A percentile compares a stretch with the other conserved stretches of the same genome.
phyloP scores from a whole-genome alignment of 2,329 filamentous ascomycete species.

The Xylaria hypoxylon region DNA sequence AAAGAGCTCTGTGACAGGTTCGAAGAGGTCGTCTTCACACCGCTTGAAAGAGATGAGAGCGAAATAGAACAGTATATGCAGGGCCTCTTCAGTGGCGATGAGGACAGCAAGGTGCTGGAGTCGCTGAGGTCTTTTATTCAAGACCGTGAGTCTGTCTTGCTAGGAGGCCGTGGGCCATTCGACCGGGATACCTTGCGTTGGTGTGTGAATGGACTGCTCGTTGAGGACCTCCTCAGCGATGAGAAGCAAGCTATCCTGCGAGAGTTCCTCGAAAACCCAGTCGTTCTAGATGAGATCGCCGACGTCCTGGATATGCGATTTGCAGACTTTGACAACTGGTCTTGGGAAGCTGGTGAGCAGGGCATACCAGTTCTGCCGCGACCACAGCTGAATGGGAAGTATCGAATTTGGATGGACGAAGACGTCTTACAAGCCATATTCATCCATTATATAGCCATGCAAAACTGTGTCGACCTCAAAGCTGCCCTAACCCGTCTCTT shows the following conservation, averaged over 20 bases:
- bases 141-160: constrained; percentile 39
- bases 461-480: constrained; percentile 52
- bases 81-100: constrained; percentile 49
- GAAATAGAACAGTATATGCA: constrained; percentile 51
- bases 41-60: constrained; percentile 50
- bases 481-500: constrained; percentile 42
- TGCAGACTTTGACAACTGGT: constrained; percentile 56
- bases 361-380: constrained; percentile 58
- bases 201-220: constrained; percentile 55
- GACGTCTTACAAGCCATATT: constrained; percentile 60
- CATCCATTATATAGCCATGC: constrained; percentile 56
- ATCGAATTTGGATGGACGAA: constrained; percentile 60
- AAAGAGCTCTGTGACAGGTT: constrained; percentile 55
- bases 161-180: constrained; percentile 50
- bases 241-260: constrained; percentile 56
- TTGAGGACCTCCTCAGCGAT: constrained; percentile 57
- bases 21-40: constrained; percentile 54
- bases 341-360: constrained; percentile 55
- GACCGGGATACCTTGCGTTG: constrained; percentile 46
- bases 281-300: constrained; percentile 56
- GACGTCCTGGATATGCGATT: constrained; percentile 59
- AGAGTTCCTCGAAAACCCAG: constrained; percentile 54
- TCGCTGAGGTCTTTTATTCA: constrained; percentile 34
- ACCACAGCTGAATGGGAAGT: constrained; percentile 58
- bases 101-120: constrained; percentile 42